A percentile compares a stretch with the other conserved stretches of the same genome.
phyloP scores from a whole-genome alignment of 768 basidiomycete species.

The Boletus edulis region DNA sequence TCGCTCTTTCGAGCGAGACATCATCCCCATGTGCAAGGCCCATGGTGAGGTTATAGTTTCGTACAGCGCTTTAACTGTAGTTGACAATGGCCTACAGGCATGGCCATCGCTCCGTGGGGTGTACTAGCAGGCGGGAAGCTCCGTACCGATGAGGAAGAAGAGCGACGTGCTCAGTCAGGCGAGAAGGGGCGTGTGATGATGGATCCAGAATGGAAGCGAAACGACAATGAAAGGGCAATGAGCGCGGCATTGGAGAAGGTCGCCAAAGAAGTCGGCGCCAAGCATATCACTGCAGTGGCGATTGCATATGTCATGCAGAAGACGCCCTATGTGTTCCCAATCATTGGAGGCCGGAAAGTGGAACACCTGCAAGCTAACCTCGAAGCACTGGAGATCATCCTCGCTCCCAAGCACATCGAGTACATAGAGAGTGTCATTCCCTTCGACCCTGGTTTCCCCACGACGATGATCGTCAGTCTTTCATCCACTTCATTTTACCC shows the following conservation, averaged over 20 bases:
- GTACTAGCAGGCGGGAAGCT: constrained; percentile 32
- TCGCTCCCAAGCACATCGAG: constrained; percentile 38
- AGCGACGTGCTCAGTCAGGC: constrained; percentile 21
- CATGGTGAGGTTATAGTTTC: constrained; percentile 31
- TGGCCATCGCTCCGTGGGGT: constrained; percentile 38
- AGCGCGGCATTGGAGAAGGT: constrained; percentile 38
- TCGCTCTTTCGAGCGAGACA: constrained; percentile 52
- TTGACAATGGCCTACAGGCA: neutral
- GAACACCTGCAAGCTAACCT: constrained; percentile 43
- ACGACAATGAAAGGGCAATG: constrained; percentile 33
- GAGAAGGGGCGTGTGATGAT: constrained; percentile 38
- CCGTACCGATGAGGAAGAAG: constrained; percentile 32
- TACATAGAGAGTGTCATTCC: constrained; percentile 36
- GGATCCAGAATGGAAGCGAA: constrained; percentile 34
- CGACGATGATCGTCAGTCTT: constrained; percentile 30
- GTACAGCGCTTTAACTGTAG: neutral
- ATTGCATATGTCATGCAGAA: constrained; percentile 48
- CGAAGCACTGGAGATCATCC: constrained; percentile 40
- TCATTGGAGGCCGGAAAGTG: constrained; percentile 43
- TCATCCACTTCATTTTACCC: neutral
- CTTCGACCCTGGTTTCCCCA: constrained; percentile 41
- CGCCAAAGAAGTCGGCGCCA: constrained; percentile 37
- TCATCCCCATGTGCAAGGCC: constrained; percentile 37
- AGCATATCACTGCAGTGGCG: constrained; percentile 36
- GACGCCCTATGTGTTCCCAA: constrained; percentile 42